phyloP scores from a whole-genome alignment of 2,329 filamentous ascomycete species.

The Beauveria sp. region DNA sequence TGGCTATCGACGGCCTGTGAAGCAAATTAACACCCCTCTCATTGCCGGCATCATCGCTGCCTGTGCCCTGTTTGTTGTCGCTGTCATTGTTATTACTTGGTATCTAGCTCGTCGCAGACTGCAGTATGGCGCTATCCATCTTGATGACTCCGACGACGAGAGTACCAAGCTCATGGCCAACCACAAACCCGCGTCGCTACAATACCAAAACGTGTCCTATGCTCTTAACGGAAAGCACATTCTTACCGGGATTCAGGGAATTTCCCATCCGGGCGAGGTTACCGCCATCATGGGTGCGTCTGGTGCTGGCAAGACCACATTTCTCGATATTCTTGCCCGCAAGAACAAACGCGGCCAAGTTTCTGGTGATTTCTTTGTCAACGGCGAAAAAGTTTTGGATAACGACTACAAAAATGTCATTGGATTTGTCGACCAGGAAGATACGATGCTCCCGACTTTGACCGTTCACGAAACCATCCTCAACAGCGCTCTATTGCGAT shows the following conservation, averaged over 20 bases:
- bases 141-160: slow-evolving; percentile 89
- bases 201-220: slow-evolving; percentile 85
- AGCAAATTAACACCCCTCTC: slow-evolving; percentile 46
- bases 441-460: slow-evolving; percentile 90
- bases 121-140: slow-evolving; percentile 63
- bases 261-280: slow-evolving; percentile 90
- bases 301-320: slow-evolving; percentile 93
- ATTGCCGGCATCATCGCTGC: slow-evolving; percentile 90
- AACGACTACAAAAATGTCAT: slow-evolving; percentile 84
- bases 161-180: slow-evolving; percentile 78
- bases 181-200: slow-evolving; percentile 82
- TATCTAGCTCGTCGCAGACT: slow-evolving; percentile 72
- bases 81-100: slow-evolving; percentile 75
- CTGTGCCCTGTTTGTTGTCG: slow-evolving; percentile 81
- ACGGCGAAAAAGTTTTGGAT: slow-evolving; percentile 82
- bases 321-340: slow-evolving; percentile 87
- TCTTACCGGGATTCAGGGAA: slow-evolving; percentile 68
- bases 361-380: slow-evolving; percentile 79
- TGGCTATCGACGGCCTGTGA: slow-evolving; percentile 60
- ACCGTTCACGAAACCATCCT: slow-evolving; percentile 98
- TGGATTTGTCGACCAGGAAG: slow-evolving; percentile 96
- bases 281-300: slow-evolving; percentile 98
- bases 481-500: slow-evolving; percentile 81
- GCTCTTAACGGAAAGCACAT: slow-evolving; percentile 82
- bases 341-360: slow-evolving; percentile 89